Percentiles rank a stretch among this genome's conserved stretches.
phyloP scores from a whole-genome alignment of 176 grass and related monocot genomes.

The Oryza meyeriana region DNA sequence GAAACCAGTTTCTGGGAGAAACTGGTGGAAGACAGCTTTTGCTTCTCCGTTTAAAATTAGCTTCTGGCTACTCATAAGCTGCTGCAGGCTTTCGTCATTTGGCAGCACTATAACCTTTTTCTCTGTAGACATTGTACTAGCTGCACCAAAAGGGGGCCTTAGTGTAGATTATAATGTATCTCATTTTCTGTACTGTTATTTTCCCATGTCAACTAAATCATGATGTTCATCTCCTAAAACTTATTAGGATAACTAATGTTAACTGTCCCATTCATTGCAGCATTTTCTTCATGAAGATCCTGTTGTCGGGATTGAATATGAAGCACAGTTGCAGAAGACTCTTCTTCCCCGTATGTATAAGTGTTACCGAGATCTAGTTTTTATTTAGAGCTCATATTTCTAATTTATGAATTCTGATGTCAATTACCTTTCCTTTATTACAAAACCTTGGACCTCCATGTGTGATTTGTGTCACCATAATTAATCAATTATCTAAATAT shows the following conservation, averaged over 20 bases:
- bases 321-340: slow-evolving; percentile 96
- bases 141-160: neutral
- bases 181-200: slow-evolving; percentile 16
- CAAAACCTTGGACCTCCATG: neutral
- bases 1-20: neutral
- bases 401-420: slow-evolving; percentile 19
- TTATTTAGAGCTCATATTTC: slow-evolving; percentile 1
- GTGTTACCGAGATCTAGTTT: neutral
- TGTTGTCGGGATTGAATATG: slow-evolving; percentile 93
- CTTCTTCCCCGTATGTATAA: slow-evolving; percentile 85
- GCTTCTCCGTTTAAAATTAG: neutral
- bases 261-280: slow-evolving; percentile 37
- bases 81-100: neutral
- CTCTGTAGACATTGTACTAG: neutral
- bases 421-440: neutral
- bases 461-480: neutral
- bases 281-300: slow-evolving; percentile 94
- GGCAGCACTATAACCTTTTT: neutral
- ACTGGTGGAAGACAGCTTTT: neutral
- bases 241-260: slow-evolving; percentile 10
- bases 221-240: slow-evolving; percentile 10
- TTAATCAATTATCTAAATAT: slow-evolving; percentile 12
- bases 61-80: neutral
- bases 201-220: neutral
- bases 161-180: slow-evolving; percentile 25